Percentiles rank a stretch among this genome's conserved stretches.
Conservation (phyloP, 2,329 filamentous ascomycete genomes). For the Nemania sp. region DNA sequence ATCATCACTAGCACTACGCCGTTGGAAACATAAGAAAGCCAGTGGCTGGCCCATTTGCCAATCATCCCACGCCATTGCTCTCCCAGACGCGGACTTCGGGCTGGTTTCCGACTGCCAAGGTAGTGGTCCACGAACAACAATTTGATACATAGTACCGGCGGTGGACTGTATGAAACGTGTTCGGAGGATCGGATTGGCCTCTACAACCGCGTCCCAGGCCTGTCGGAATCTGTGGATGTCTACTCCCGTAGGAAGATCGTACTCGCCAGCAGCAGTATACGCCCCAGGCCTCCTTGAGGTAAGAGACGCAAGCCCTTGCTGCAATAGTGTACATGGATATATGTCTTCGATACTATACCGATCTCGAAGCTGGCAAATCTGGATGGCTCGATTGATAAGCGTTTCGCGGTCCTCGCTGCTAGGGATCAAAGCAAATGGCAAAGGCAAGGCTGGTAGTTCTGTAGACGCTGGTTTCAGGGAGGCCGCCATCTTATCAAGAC, state of each 20-base stretch:
- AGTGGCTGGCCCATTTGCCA: slow-evolving; percentile 9
- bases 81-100: neutral
- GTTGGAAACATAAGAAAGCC: neutral
- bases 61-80: neutral
- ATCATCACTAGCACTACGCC: too few relatives aligned
- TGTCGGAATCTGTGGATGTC: slow-evolving; percentile 9
- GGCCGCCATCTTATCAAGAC: slow-evolving; percentile 39
- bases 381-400: slow-evolving; percentile 1
- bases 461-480: neutral
- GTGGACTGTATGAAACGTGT: slow-evolving; percentile 23
- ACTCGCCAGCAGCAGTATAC: slow-evolving; percentile 16
- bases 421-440: slow-evolving; percentile 24
- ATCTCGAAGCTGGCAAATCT: slow-evolving; percentile 15
- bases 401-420: slow-evolving; percentile 11
- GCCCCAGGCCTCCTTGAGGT: slow-evolving; percentile 2
- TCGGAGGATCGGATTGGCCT: slow-evolving; percentile 26
- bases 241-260: slow-evolving; percentile 12
- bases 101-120: neutral
- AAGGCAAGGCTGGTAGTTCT: neutral
- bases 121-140: neutral
- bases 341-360: slow-evolving; percentile 11
- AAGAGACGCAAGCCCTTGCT: slow-evolving; percentile 25
- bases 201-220: slow-evolving; percentile 12
- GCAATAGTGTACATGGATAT: slow-evolving; percentile 25
- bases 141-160: slow-evolving; percentile 11